Conservation (phyloP, 495 filamentous ascomycete genomes). For the Oidiodendron maius region DNA sequence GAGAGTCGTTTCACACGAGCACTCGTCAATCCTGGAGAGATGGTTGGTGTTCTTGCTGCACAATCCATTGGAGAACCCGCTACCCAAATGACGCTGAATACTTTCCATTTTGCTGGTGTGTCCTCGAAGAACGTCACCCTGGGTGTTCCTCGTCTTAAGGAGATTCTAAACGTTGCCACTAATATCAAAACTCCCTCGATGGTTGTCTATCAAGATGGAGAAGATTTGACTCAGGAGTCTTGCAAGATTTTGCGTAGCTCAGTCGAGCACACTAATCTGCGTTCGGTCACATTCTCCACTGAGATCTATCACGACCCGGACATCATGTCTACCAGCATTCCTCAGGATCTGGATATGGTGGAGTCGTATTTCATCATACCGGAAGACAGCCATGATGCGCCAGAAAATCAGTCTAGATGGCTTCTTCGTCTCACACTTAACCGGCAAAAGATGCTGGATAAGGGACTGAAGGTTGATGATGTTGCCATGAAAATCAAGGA, state of each 20-base stretch:
- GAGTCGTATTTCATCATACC: slow-evolving; percentile 96
- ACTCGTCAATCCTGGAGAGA: slow-evolving; percentile 84
- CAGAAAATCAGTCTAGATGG: slow-evolving; percentile 84
- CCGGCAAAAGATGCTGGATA: slow-evolving; percentile 89
- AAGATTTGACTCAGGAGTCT: slow-evolving; percentile 58
- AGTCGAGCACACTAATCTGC: slow-evolving; percentile 92
- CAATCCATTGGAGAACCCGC: slow-evolving; percentile 98
- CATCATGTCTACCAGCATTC: slow-evolving; percentile 75
- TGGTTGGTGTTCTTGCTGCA: slow-evolving; percentile 96
- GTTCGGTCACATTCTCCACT: slow-evolving; percentile 81
- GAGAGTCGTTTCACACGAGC: slow-evolving; percentile 79
- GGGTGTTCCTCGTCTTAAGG: slow-evolving; percentile 97
- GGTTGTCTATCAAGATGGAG: slow-evolving; percentile 76
- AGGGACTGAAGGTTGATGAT: slow-evolving; percentile 84
- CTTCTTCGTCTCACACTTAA: slow-evolving; percentile 90
- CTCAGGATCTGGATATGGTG: slow-evolving; percentile 86
- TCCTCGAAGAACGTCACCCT: slow-evolving; percentile 99
- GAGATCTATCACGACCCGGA: slow-evolving; percentile 98
- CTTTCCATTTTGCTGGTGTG: slow-evolving; percentile 99
- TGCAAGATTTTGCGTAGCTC: slow-evolving; percentile 82
- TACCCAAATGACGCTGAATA: slow-evolving; percentile 99
- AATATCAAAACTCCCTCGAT: slow-evolving; percentile 99
- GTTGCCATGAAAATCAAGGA: slow-evolving; percentile 87
- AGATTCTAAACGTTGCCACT: slow-evolving; percentile 94
- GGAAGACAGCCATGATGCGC: slow-evolving; percentile 66